Percentiles rank a stretch among this genome's conserved stretches.
Evolutionary conservation across 1,139 yeast genomes (phyloP).

Genomic region (Taphrina wiesneri): DNA sequence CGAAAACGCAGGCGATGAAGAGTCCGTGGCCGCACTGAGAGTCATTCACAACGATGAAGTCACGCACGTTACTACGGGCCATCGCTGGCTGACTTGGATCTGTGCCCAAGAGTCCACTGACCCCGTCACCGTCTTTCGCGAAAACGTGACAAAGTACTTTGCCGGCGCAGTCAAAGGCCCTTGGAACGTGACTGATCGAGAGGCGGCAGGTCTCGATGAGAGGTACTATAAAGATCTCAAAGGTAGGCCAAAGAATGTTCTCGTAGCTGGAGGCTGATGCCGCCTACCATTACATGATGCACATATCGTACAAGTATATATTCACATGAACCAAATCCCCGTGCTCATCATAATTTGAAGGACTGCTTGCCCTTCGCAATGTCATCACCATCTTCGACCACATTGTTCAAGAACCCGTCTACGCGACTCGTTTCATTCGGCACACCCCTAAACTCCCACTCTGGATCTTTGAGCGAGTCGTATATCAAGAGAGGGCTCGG

Average conservation of each 20-base stretch:
- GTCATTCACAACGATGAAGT: slow-evolving; percentile 29
- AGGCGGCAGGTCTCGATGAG: slow-evolving; percentile 10
- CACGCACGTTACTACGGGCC: slow-evolving; percentile 28
- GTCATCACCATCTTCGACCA: slow-evolving; percentile 29
- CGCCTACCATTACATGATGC: neutral
- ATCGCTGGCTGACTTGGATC: slow-evolving; percentile 28
- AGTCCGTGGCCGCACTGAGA: slow-evolving; percentile 10
- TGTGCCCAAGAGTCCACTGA: slow-evolving; percentile 21
- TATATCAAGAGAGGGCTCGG: slow-evolving; percentile 4
- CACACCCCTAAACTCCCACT: slow-evolving; percentile 25
- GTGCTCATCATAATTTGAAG: neutral
- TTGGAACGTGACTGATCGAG: slow-evolving; percentile 12
- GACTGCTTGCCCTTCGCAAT: neutral
- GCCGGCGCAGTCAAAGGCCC: slow-evolving; percentile 29
- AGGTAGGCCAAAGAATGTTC: slow-evolving; percentile 19
- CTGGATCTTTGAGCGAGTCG: slow-evolving; percentile 18
- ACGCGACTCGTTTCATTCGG: slow-evolving; percentile 25
- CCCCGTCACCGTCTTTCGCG: slow-evolving; percentile 17
- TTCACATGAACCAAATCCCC: neutral
- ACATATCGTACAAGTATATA: neutral
- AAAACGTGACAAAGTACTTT: slow-evolving; percentile 22
- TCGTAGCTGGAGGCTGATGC: slow-evolving; percentile 11
- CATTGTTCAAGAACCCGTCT: slow-evolving; percentile 16
- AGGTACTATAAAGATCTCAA: slow-evolving; percentile 10
- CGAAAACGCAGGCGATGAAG: slow-evolving; percentile 26